phyloP scores from a whole-genome alignment of 2,329 filamentous ascomycete species.

The Fusarium coffeatum region DNA sequence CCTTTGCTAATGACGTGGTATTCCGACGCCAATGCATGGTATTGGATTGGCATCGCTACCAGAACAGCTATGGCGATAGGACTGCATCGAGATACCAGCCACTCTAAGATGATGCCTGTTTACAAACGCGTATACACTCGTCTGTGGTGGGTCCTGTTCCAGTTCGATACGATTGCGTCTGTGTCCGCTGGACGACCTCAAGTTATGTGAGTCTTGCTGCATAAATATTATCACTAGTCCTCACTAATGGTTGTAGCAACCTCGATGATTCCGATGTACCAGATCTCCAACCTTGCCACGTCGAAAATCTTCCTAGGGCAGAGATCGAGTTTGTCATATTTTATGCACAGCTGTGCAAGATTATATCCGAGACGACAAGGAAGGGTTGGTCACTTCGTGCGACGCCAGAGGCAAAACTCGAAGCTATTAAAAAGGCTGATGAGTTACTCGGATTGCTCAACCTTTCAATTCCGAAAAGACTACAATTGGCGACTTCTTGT shows the following conservation, averaged over 20 bases:
- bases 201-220: not conserved
- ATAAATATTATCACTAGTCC: accelerated
- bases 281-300: not conserved
- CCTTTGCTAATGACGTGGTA: conserved; percentile 11
- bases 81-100: conserved; percentile 5
- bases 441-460: not conserved
- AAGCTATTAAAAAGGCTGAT: conserved; percentile 5
- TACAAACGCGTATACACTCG: conserved; percentile 13
- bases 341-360: conserved; percentile 4
- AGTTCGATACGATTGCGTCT: conserved; percentile 18
- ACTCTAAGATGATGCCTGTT: conserved; percentile 8
- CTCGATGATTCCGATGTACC: conserved; percentile 1
- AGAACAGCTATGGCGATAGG: conserved; percentile 20
- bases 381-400: conserved; percentile 9
- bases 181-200: conserved; percentile 12
- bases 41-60: conserved; percentile 18
- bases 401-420: not conserved
- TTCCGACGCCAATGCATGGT: conserved; percentile 14
- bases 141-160: conserved; percentile 17
- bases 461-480: not conserved
- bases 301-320: not conserved
- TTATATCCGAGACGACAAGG: conserved; percentile 8
- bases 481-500: not conserved
- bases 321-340: not conserved
- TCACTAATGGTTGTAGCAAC: not conserved